Base-by-base conservation (phyloP, 2,329 filamentous ascomycete species). In the Hypoxylon sp. region DNA sequence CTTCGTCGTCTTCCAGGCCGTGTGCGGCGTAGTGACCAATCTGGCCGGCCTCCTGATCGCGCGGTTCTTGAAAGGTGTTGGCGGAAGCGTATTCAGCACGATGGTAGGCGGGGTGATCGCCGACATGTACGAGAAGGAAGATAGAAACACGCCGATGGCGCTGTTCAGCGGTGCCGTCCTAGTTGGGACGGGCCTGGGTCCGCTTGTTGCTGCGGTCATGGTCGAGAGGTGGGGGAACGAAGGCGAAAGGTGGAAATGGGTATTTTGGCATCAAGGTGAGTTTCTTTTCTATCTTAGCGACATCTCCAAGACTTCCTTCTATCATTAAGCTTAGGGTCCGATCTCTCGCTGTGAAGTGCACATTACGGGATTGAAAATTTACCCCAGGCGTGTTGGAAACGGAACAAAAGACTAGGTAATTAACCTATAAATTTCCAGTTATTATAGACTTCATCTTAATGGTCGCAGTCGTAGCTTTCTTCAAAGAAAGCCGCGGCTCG, bases 21-120 rank as follows among this genome's bases (percentile, higher is more conserved):
- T 89, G 5, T 94, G 91, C 73, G 92, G 91, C 4, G 81, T 92
- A 0, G 91, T 92, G 5, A 81, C 83, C 0, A 86, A 86, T 2
- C 87, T 91, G 65, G 86, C 85, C 0, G 92, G 91, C 2, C 91
- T 97, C 85, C 76, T 97, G 0, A 78, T 93, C 2, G 86, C 89
- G 0, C 86, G 94, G 0, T 91, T 97, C 74, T 83, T 95, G 48
- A 85, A 88, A 8, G 94, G 94, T 1, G 87, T 88, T n/a, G 91
- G 91, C 6, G 89, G 87, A 5, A 93, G 89, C 50, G 88, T 84
- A 0, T 97, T 96, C 74, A 93, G 90, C 46, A 95, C 92, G 20
- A 94, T 97, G 84, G 90, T 97, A 0, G 94, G 94, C n/a, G 94
- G 94, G 3, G 91, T 97, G 3, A 90, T 97, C 41, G 90, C 91